These are phyloP conservation scores for Trametes gibbosa DNA, from an alignment of 768 basidiomycete genomes.

Conservation along the genomic window DNA sequence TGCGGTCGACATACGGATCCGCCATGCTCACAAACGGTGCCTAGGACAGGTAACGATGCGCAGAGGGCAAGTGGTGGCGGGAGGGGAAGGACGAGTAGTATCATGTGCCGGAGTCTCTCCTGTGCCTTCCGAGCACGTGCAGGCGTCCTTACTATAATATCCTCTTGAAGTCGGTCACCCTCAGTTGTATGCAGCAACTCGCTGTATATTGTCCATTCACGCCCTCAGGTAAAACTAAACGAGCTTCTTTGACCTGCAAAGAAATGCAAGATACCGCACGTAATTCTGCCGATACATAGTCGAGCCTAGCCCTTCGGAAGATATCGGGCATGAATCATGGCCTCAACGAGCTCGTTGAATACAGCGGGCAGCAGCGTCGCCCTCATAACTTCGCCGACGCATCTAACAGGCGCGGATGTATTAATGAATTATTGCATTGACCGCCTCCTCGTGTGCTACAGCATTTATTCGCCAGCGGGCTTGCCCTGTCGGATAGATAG, in stretches of 20 bases:
- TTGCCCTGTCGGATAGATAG: constrained; percentile 20
- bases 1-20: constrained; percentile 34
- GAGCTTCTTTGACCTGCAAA: too few species aligned
- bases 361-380: not conserved
- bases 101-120: not conserved
- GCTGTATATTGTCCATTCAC: too few species aligned
- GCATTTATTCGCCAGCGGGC: constrained; percentile 24
- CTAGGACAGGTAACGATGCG: not conserved
- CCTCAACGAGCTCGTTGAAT: not conserved
- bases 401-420: not conserved
- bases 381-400: not conserved
- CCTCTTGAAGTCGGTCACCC: too few species aligned
- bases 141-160: not conserved
- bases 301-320: not conserved
- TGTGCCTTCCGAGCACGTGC: constrained; percentile 3
- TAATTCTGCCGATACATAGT: not conserved
- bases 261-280: too few species aligned
- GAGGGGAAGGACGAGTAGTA: not conserved
- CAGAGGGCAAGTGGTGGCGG: not conserved
- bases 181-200: too few species aligned
- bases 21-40: constrained; percentile 29
- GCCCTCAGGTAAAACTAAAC: too few species aligned
- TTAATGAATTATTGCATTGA: constrained; percentile 6
- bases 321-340: not conserved
- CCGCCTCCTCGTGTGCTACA: constrained; percentile 3